These are phyloP conservation scores for Saccharomycopsis sp. DNA, from an alignment of 805 yeast species.

Conservation along the genomic window DNA sequence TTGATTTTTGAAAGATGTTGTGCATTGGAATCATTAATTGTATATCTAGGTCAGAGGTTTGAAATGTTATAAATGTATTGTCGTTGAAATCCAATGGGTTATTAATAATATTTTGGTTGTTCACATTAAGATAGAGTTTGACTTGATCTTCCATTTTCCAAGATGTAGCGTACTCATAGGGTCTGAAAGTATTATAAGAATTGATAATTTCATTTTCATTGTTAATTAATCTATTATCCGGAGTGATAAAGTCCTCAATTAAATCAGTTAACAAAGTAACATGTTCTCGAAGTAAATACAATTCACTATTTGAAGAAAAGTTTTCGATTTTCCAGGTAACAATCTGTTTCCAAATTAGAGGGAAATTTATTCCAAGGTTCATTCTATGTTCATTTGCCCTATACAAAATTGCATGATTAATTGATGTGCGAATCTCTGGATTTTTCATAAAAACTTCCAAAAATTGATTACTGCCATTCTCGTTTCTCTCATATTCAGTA, in stretches of 20 bases:
- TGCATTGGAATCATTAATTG: constrained; percentile 52
- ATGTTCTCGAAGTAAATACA: constrained; percentile 79
- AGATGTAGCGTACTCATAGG: constrained; percentile 52
- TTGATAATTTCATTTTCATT: constrained; percentile 26
- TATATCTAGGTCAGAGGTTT: constrained; percentile 50
- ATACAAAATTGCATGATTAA: constrained; percentile 78
- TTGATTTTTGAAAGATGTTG: constrained; percentile 43
- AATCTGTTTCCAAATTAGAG: constrained; percentile 77
- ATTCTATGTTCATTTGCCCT: constrained; percentile 52
- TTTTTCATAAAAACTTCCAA: constrained; percentile 39
- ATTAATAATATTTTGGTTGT: constrained; percentile 82
- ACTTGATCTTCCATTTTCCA: constrained; percentile 53
- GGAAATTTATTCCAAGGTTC: constrained; percentile 55
- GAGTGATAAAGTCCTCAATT: constrained; percentile 68
- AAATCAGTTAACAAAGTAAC: constrained; percentile 64
- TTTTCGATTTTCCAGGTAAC: constrained; percentile 61
- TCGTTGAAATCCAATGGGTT: constrained; percentile 80
- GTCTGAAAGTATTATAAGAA: constrained; percentile 72
- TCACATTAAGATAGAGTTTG: constrained; percentile 65
- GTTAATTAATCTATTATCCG: constrained; percentile 36
- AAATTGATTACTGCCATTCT: constrained; percentile 48
- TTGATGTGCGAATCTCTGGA: constrained; percentile 71
- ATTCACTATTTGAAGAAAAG: constrained; percentile 42
- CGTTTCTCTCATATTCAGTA: constrained; percentile 47
- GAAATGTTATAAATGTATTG: constrained; percentile 68